Evolutionary conservation across 306 rosid genomes (phyloP).

Genomic region (Adenanthera pavonina): DNA sequence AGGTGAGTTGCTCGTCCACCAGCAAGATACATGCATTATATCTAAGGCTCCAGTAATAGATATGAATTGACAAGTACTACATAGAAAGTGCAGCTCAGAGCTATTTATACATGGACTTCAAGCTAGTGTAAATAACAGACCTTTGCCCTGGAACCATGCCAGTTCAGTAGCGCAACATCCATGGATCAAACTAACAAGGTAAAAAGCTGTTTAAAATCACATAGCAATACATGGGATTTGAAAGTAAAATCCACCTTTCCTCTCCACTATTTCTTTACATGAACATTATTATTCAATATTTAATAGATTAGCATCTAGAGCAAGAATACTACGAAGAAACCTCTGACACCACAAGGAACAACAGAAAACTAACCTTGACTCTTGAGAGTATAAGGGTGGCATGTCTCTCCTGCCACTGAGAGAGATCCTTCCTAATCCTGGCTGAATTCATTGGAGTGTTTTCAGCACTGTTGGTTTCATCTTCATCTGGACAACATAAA

Average conservation of each 20-base stretch:
- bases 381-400: constrained; percentile 78
- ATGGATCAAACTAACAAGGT: background rate
- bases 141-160: background rate
- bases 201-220: background rate
- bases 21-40: background rate
- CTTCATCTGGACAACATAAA: constrained; percentile 53
- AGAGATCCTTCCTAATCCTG: constrained; percentile 63
- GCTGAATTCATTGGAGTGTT: constrained; percentile 49
- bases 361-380: constrained; percentile 65
- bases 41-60: background rate
- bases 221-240: background rate
- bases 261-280: constrained; percentile 16
- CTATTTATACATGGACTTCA: constrained; percentile 4
- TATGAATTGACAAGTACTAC: constrained; percentile 22
- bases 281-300: background rate
- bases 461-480: constrained; percentile 45
- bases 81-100: background rate
- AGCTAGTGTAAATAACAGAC: background rate
- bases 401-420: constrained; percentile 90
- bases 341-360: constrained; percentile 11
- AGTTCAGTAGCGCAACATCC: background rate
- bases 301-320: constrained; percentile 8
- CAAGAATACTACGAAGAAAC: constrained; percentile 24
- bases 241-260: background rate
- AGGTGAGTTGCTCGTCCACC: background rate